phyloP scores from a whole-genome alignment of 2,329 filamentous ascomycete genomes.

The Fusarium drepaniforme region DNA sequence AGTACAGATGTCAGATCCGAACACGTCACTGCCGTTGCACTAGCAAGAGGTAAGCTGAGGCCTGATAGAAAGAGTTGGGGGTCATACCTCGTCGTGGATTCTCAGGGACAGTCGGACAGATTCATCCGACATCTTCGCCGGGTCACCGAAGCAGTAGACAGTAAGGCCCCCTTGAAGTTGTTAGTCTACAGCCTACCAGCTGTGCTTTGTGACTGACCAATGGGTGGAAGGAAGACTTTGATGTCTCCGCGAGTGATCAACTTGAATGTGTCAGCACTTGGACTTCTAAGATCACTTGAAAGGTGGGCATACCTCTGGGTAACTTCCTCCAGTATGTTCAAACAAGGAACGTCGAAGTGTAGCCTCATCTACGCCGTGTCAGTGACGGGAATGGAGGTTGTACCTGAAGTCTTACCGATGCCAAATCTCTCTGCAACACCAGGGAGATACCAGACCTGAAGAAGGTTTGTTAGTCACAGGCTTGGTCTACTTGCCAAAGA shows the following conservation, averaged over 20 bases:
- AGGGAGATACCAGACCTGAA: constrained; percentile 81
- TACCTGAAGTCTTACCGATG: constrained; percentile 69
- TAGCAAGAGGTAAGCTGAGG: constrained; percentile 40
- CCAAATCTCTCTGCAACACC: constrained; percentile 93
- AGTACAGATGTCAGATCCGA: constrained; percentile 97
- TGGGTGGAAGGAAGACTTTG: constrained; percentile 95
- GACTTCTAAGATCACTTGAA: neutral
- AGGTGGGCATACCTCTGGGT: constrained; percentile 75
- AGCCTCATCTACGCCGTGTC: constrained; percentile 75
- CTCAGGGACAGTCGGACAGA: constrained; percentile 84
- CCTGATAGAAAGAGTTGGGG: neutral
- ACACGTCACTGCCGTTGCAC: constrained; percentile 98
- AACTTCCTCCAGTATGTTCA: constrained; percentile 95
- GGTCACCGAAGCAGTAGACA: constrained; percentile 97
- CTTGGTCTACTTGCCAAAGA: neutral
- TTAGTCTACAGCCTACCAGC: constrained; percentile 17
- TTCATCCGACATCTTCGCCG: constrained; percentile 91
- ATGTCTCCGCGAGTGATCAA: constrained; percentile 94
- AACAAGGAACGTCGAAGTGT: constrained; percentile 88
- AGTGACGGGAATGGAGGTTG: constrained; percentile 27
- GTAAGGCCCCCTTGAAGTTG: constrained; percentile 78
- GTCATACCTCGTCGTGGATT: constrained; percentile 75
- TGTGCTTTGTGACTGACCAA: constrained; percentile 65
- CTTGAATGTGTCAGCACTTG: constrained; percentile 49
- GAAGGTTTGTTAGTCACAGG: constrained; percentile 3